Base-by-base conservation (phyloP, 352 stramenopile genomes). In the Phytophthora sojae region DNA sequence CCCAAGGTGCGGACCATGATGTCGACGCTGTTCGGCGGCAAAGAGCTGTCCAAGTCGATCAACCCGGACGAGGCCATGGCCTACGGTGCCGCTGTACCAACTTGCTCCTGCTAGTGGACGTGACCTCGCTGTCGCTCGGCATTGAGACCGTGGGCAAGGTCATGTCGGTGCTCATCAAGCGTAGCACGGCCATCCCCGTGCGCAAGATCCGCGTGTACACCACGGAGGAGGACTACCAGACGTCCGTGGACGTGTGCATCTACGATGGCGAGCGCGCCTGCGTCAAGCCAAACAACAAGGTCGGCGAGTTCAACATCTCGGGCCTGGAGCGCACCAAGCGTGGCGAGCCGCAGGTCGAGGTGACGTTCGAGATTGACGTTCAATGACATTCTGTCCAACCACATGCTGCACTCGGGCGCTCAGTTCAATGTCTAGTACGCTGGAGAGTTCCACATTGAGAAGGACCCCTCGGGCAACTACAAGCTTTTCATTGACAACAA, bases 241-340 rank as follows among this genome's bases (percentile, higher is more conserved):
- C 93, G 55, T 87, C 80, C 9, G 90, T 93, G 51, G 85, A 94
- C 51, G 92, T 97, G 66, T 91, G 90, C 60, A 91, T 96, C 37
- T 96, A 93, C 79, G 90, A 95, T 78, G 93, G 93, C 49, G 93
- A 98, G 68, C 84, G 93, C 42, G 89, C 89, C 6, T 91, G 83
- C 65, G 91, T 97, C 12, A 88, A 96, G 65, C 89, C 82, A 51
- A 98, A 98, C 89, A 97, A 98, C 81, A 97, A 97, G 79, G 79
- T 98, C 37, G 94, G 93, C 60, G 87, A 95, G 58, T 98, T 98
- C 71, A 94, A 91, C 68, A 97, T 98, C 66, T 92, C 80, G 3
- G 93, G 93, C 62, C 74, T 98, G 14, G 80, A 97, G 76, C 86
- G 88, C 56, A 90, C 89, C 47, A 92, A 93, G 66, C 90, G 89